Conservation (phyloP, 2,329 filamentous ascomycete species). For the Pseudogymnoascus verrucosus region DNA sequence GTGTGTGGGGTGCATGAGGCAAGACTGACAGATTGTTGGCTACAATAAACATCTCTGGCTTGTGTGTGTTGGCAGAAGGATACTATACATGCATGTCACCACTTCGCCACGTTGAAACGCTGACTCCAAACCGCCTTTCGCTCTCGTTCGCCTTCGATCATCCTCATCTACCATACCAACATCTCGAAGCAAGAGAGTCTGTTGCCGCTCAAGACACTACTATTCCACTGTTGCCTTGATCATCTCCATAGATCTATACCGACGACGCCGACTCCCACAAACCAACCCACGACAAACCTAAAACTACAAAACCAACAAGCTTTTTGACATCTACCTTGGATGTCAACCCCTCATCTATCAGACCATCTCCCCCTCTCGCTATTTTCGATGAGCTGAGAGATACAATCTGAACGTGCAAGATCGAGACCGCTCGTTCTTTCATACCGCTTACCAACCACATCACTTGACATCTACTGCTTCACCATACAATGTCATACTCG, state of each 20-base stretch:
- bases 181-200: neutral
- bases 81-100: neutral
- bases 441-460: neutral
- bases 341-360: neutral
- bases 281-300: neutral
- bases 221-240: neutral
- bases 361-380: neutral
- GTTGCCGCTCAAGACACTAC: neutral
- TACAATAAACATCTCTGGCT: neutral
- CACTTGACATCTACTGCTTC: neutral
- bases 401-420: neutral
- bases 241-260: neutral
- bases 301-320: neutral
- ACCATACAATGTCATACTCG: conserved; percentile 43
- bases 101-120: neutral
- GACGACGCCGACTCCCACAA: neutral
- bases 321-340: conserved; percentile 1
- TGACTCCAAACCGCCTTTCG: neutral
- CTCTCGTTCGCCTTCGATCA: neutral
- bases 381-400: conserved; percentile 4
- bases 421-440: conserved; percentile 6
- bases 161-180: neutral
- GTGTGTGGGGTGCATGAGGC: neutral
- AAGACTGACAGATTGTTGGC: neutral
- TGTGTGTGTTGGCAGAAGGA: neutral